Percentiles rank a stretch among this genome's conserved stretches.
phyloP scores from a whole-genome alignment of 352 stramenopile species.

The Plasmopara viticola region DNA sequence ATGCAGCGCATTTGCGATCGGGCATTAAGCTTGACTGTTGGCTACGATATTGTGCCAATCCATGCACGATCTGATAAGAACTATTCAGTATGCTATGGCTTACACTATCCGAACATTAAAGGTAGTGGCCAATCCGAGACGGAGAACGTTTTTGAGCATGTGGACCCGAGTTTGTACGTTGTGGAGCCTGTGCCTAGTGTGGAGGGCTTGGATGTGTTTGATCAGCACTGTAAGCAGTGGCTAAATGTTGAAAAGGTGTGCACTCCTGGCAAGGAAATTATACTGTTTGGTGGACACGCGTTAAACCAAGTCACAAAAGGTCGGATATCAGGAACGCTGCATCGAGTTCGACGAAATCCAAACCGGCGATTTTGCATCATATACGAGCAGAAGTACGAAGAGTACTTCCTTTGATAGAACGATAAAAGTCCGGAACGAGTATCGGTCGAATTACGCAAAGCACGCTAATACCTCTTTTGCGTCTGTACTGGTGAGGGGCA shows the following conservation, averaged over 20 bases:
- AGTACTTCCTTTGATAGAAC: conserved; percentile 34
- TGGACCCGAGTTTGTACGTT: conserved; percentile 56
- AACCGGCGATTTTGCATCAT: conserved; percentile 50
- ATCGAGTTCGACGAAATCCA: conserved; percentile 39
- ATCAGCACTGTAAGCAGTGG: conserved; percentile 46
- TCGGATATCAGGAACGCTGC: conserved; percentile 43
- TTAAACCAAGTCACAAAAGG: conserved; percentile 38
- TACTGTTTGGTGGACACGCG: conserved; percentile 54
- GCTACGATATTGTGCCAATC: conserved; percentile 31
- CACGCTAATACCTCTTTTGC: not conserved
- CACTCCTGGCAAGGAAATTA: conserved; percentile 44
- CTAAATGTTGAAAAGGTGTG: conserved; percentile 44
- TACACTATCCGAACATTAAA: conserved; percentile 54
- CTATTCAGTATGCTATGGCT: conserved; percentile 55
- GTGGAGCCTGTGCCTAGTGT: conserved; percentile 48
- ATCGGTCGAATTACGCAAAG: not conserved
- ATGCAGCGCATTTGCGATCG: conserved; percentile 54
- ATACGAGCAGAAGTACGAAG: conserved; percentile 62
- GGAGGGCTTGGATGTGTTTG: conserved; percentile 51
- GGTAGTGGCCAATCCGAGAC: conserved; percentile 43
- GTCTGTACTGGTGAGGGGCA: too few species aligned
- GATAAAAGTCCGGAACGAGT: too few species aligned
- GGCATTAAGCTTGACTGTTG: conserved; percentile 41
- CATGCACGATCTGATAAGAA: conserved; percentile 32
- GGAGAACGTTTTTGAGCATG: conserved; percentile 63